Percentiles rank a stretch among this genome's conserved stretches.
These are phyloP conservation scores for Carpinus fangiana DNA, from an alignment of 306 rosid genomes.

Conservation along the genomic window DNA sequence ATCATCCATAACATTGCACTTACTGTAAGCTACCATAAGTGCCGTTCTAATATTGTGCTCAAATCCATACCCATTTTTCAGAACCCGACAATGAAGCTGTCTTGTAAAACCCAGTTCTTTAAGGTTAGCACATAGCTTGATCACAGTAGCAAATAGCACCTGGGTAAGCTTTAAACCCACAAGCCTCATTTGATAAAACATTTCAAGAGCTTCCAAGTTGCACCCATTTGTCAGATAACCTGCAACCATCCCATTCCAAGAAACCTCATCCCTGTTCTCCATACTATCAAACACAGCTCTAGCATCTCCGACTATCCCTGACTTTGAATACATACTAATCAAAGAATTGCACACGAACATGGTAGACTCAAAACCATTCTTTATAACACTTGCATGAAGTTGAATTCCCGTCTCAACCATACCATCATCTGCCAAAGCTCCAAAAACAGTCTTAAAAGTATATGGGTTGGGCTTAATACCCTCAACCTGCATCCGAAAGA, in stretches of 20 bases:
- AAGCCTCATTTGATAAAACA: slow-evolving; percentile 57
- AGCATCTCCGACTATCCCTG: slow-evolving; percentile 58
- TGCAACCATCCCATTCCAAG: slow-evolving; percentile 79
- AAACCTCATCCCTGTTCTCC: slow-evolving; percentile 56
- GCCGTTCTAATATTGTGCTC: slow-evolving; percentile 55
- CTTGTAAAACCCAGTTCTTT: slow-evolving; percentile 50
- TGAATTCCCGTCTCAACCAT: slow-evolving; percentile 53
- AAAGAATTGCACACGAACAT: slow-evolving; percentile 60
- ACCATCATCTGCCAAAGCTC: slow-evolving; percentile 57
- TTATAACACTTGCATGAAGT: slow-evolving; percentile 61
- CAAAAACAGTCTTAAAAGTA: slow-evolving; percentile 55
- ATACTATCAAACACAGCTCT: slow-evolving; percentile 57
- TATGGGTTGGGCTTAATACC: slow-evolving; percentile 59
- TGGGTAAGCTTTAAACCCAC: slow-evolving; percentile 56
- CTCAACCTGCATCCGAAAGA: slow-evolving; percentile 52
- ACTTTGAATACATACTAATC: slow-evolving; percentile 65
- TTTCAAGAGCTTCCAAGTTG: slow-evolving; percentile 58
- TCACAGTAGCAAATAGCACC: slow-evolving; percentile 48
- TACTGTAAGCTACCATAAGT: slow-evolving; percentile 68
- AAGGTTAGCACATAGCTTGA: slow-evolving; percentile 64
- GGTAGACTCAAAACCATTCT: slow-evolving; percentile 59
- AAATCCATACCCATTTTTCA: slow-evolving; percentile 57
- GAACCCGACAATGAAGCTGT: slow-evolving; percentile 60
- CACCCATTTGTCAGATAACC: slow-evolving; percentile 60
- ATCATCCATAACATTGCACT: slow-evolving; percentile 62